Evolutionary conservation across 1,284 basidiomycete species (phyloP).

Genomic region (Cryptococcus amylolentus): DNA sequence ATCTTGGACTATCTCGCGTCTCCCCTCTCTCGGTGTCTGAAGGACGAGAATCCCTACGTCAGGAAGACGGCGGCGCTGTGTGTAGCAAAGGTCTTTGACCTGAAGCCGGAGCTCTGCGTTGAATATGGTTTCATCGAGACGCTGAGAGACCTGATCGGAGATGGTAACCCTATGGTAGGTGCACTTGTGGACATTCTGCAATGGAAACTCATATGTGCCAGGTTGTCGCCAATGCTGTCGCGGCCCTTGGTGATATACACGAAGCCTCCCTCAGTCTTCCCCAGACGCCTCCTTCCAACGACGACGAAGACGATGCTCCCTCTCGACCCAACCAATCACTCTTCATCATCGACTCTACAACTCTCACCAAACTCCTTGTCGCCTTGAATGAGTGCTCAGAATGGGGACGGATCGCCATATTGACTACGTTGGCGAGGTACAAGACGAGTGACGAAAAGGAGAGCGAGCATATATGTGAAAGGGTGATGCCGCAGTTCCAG

Average conservation of each 20-base stretch:
- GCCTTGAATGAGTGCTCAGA: constrained; percentile 98
- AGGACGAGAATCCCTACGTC: constrained; percentile 95
- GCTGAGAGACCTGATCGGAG: constrained; percentile 64
- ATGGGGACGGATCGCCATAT: constrained; percentile 93
- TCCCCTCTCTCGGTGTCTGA: constrained; percentile 83
- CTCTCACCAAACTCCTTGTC: constrained; percentile 86
- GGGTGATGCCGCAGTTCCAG: constrained; percentile 97
- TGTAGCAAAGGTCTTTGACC: constrained; percentile 94
- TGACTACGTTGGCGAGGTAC: constrained; percentile 83
- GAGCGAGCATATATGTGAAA: constrained; percentile 96
- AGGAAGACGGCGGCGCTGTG: constrained; percentile 92
- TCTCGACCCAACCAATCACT: constrained; percentile 56
- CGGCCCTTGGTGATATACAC: constrained; percentile 94
- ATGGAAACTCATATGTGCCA: constrained; percentile 3
- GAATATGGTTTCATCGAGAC: constrained; percentile 92
- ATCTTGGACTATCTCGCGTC: constrained; percentile 97
- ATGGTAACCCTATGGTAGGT: constrained; percentile 93
- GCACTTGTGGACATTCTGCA: not conserved
- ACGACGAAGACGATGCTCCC: constrained; percentile 53
- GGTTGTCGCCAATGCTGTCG: constrained; percentile 96
- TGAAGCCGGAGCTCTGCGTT: constrained; percentile 90
- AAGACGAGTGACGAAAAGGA: constrained; percentile 81
- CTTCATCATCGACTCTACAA: constrained; percentile 75
- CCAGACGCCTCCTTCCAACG: constrained; percentile 28
- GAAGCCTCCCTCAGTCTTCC: constrained; percentile 48